These are phyloP conservation scores for Tolypocladium album DNA, from an alignment of 2,329 filamentous ascomycete genomes.

Conservation along the genomic window DNA sequence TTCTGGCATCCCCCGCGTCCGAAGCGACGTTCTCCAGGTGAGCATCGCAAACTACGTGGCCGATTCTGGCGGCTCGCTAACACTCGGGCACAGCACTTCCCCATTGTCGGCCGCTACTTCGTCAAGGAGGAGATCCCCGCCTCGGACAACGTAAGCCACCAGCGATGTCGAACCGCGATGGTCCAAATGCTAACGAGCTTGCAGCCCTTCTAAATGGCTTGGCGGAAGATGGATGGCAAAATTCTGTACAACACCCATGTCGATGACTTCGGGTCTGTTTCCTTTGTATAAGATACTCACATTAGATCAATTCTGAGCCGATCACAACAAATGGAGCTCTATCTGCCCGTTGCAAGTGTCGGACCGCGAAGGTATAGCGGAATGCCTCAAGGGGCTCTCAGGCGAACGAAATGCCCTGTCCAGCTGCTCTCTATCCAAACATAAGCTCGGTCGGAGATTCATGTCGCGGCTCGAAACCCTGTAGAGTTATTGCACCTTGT, in stretches of 20 bases:
- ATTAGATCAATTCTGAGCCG: conserved; percentile 13
- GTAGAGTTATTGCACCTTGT: background rate
- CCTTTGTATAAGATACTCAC: conserved; percentile 27
- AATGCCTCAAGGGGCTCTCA: background rate
- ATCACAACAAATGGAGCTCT: background rate
- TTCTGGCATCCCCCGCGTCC: conserved; percentile 51
- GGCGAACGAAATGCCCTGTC: no score
- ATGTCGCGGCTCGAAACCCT: no score
- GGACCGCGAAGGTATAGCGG: background rate
- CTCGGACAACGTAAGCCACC: conserved; percentile 49
- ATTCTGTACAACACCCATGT: conserved; percentile 14
- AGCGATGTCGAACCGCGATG: background rate
- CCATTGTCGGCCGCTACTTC: conserved; percentile 40
- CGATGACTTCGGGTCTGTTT: conserved; percentile 12
- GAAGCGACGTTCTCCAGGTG: conserved; percentile 49
- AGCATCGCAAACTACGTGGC: conserved; percentile 4
- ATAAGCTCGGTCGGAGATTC: background rate
- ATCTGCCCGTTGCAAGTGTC: background rate
- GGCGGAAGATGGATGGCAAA: conserved; percentile 15
- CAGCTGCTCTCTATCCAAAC: no score
- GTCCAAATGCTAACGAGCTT: conserved; percentile 11
- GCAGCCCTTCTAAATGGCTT: conserved; percentile 29
- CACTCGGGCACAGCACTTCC: conserved; percentile 35
- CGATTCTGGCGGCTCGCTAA: background rate
- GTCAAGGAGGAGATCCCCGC: conserved; percentile 43